Base-by-base conservation (phyloP, 2,329 filamentous ascomycete genomes). In the Coleophoma eucalyptorum region DNA sequence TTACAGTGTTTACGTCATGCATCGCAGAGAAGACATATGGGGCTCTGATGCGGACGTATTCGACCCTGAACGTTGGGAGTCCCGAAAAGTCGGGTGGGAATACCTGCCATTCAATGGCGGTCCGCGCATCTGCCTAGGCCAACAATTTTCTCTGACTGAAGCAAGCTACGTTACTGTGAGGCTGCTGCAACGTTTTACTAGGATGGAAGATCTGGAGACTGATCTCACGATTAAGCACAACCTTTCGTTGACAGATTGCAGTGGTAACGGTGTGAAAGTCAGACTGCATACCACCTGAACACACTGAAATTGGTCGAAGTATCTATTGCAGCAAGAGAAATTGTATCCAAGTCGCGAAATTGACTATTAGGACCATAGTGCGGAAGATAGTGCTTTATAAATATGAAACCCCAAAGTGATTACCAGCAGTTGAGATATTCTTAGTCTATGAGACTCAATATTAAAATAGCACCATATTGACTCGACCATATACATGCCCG, bases 41-140 rank as follows among this genome's bases (percentile, higher is more conserved):
- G 70, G 70, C 0, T 35, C 53, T 5, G 65, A 31, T 62, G 71
- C 32, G 71, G 56, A 65, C 3, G 63, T 64, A 21, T 71, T 70
- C 45, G 60, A 50, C 0, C 69, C 69, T 2, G 69, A 72, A 47
- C 55, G 69, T 16, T 72, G 67, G 65, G 62, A 62, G 11, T 55
- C 56, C 5, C 52, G 52, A 31, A 79, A 49, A 74, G 78, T 56
- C 72, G 80, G n/a, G 56, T 72, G 33, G 71, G 67, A 66, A 6
- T 72, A 63, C 56, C 51, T 72, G 11, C 69, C 68, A 61, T 69
- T 72, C 52, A 69, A 71, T 50, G 65, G 67, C 4, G 68, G 71
- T 13, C 64, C 67, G 3, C 61, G 68, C 7, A 66, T 70, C 35
- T 70, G 67, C 45, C 53, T 69, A 18, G 69, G 63, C 18, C 64